Evolutionary conservation across 805 yeast genomes (phyloP).

Genomic region (Myxozyma lipomycoides): DNA sequence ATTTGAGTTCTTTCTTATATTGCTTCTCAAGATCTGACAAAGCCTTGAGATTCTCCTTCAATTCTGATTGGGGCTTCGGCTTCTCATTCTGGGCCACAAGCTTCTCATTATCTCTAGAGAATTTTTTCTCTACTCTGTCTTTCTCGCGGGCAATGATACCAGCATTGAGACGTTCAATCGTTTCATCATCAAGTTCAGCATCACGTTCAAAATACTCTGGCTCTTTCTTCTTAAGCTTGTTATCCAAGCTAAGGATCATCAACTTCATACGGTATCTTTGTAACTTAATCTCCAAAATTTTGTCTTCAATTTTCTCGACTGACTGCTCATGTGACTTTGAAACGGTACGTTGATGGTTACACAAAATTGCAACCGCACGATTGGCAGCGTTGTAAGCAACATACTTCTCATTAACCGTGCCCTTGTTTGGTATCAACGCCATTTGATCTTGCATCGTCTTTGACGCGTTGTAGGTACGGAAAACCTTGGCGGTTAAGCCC

Average conservation of each 20-base stretch:
- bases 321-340: slow-evolving; percentile 78
- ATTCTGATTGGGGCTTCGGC: slow-evolving; percentile 48
- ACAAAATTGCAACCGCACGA: slow-evolving; percentile 88
- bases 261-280: slow-evolving; percentile 69
- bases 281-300: slow-evolving; percentile 78
- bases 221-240: slow-evolving; percentile 46
- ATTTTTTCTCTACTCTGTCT: slow-evolving; percentile 61
- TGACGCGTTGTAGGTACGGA: slow-evolving; percentile 95
- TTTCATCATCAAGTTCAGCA: slow-evolving; percentile 62
- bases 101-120: slow-evolving; percentile 74
- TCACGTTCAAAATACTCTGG: slow-evolving; percentile 63
- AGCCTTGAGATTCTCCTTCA: slow-evolving; percentile 55
- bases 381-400: slow-evolving; percentile 90
- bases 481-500: slow-evolving; percentile 92
- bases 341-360: slow-evolving; percentile 95
- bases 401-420: slow-evolving; percentile 82
- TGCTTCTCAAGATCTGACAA: slow-evolving; percentile 50
- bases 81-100: slow-evolving; percentile 54
- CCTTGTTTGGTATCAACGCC: slow-evolving; percentile 78
- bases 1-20: slow-evolving; percentile 45
- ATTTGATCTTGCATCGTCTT: slow-evolving; percentile 95
- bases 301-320: slow-evolving; percentile 73
- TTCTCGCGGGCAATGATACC: slow-evolving; percentile 57
- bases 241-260: slow-evolving; percentile 65
- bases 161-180: slow-evolving; percentile 55